These are phyloP conservation scores for Colletotrichum tropicale DNA, from an alignment of 2,329 filamentous ascomycete genomes.

Conservation along the genomic window DNA sequence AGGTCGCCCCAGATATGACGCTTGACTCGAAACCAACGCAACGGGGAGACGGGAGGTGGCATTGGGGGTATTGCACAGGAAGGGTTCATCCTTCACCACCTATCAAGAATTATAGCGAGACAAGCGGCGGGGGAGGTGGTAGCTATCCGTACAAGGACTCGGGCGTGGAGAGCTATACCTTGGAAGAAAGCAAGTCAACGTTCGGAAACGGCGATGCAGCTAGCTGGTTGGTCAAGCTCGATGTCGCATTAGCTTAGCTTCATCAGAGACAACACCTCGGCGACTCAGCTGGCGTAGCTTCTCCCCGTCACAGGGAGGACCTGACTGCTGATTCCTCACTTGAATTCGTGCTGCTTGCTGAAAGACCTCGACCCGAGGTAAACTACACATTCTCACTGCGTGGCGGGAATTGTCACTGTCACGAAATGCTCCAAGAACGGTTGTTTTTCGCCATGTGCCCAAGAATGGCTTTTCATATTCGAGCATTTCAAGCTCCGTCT, in stretches of 20 bases:
- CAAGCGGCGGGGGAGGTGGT: accelerated
- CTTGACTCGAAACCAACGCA: background rate
- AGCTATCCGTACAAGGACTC: background rate
- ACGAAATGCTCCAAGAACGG: background rate
- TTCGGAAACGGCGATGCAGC: background rate
- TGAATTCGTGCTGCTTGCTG: background rate
- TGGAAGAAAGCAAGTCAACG: background rate
- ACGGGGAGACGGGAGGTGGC: background rate
- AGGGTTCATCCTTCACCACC: background rate
- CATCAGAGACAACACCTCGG: background rate
- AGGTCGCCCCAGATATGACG: background rate
- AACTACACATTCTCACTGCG: background rate
- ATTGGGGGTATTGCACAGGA: background rate
- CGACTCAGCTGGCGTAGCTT: background rate
- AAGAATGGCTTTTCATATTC: constrained; percentile 20
- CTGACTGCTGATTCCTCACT: accelerated
- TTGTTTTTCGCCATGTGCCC: background rate
- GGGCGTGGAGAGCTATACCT: background rate
- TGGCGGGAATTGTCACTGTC: background rate
- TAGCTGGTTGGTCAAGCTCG: background rate
- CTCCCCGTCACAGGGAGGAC: background rate
- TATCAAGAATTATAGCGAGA: background rate
- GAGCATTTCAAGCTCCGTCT: constrained; percentile 12
- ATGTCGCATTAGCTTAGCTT: background rate
- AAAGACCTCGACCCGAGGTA: background rate